Base-by-base conservation (phyloP, 2,329 filamentous ascomycete genomes). In the Exophiala xenobiotica region DNA sequence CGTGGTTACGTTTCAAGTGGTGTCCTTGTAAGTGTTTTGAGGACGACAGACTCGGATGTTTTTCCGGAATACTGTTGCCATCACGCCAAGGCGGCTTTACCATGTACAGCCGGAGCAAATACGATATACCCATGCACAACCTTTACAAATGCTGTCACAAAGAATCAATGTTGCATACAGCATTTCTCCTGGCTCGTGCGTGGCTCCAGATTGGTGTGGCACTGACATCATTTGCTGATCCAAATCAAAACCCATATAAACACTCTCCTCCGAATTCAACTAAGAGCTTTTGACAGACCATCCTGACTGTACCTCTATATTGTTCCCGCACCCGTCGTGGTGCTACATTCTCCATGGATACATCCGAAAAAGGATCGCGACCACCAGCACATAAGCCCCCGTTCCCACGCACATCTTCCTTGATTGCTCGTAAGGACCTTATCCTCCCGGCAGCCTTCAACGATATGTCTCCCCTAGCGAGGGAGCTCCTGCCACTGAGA, bases 361-460 rank as follows among this genome's bases (percentile, higher is more conserved):
- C 18, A 5, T 43, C 40, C 40, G 40, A 43, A 26, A 24, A 23
- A 4, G 22, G 24, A 23, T 7, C 20, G 16, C 4, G 16, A 16
- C 12, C 24, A 12, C 5, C 6, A 43, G 22, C 12, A 43, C 40
- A 43, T 23, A 43, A 11, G 7, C 18, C 22, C 6, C 40, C 40
- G 18, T 26, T 43, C 20, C 40, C 40, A 24, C 40, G 19, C 40
- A 43, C 40, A 4, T 26, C 6, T 43, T 43, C 20, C 16, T 26
- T 43, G 40, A 26, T 43, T 43, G 40, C 40, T 3, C 40, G 23
- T 19, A 11, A 22, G 40, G 12, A 26, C 12, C 22, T 24, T 12
- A 20, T 43, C 40, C 40, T 43, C 40, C 20, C 40, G 16, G 40
- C 40, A 43, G 20, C 40, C 40, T 43, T 43, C 40, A 26, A 43